Evolutionary conservation across 805 yeast species (phyloP).

Genomic region (Candida silvicultrix): DNA sequence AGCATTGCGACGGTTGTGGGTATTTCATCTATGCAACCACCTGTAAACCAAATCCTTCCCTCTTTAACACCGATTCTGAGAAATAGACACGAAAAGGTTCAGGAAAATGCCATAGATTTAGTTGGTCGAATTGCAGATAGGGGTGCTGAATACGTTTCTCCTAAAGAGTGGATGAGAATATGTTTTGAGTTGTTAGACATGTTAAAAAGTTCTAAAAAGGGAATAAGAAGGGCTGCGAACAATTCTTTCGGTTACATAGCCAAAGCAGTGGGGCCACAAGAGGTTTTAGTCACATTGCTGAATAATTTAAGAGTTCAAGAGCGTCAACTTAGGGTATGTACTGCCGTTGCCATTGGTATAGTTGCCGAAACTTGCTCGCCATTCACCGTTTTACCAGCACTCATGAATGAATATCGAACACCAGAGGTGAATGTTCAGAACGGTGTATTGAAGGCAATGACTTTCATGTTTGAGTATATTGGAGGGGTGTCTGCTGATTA

Average conservation of each 20-base stretch:
- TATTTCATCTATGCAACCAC: slow-evolving; percentile 63
- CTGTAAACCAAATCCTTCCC: slow-evolving; percentile 76
- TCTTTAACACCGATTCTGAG: slow-evolving; percentile 86
- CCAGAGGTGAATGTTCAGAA: slow-evolving; percentile 93
- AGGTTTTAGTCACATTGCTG: slow-evolving; percentile 76
- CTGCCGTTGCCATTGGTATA: slow-evolving; percentile 96
- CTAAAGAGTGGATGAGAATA: slow-evolving; percentile 96
- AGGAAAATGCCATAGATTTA: slow-evolving; percentile 69
- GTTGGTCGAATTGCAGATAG: slow-evolving; percentile 78
- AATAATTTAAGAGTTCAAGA: slow-evolving; percentile 89
- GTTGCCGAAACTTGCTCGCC: slow-evolving; percentile 93
- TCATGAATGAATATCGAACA: slow-evolving; percentile 90
- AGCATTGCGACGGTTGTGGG: slow-evolving; percentile 58
- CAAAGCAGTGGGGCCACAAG: slow-evolving; percentile 92
- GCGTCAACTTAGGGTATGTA: slow-evolving; percentile 92
- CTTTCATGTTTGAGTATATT: slow-evolving; percentile 89
- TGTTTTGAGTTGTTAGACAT: slow-evolving; percentile 87
- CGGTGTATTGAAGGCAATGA: slow-evolving; percentile 86
- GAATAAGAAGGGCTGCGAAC: slow-evolving; percentile 80
- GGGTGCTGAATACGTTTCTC: slow-evolving; percentile 77
- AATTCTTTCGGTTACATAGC: slow-evolving; percentile 89
- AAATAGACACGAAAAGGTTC: slow-evolving; percentile 87
- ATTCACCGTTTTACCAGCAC: slow-evolving; percentile 86
- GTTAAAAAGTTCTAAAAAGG: slow-evolving; percentile 72
- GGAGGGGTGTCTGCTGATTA: slow-evolving; percentile 78